Percentiles rank a stretch among this genome's conserved stretches.
phyloP scores from a whole-genome alignment of 1,139 yeast species.

The Hyphopichia buzzinii region DNA sequence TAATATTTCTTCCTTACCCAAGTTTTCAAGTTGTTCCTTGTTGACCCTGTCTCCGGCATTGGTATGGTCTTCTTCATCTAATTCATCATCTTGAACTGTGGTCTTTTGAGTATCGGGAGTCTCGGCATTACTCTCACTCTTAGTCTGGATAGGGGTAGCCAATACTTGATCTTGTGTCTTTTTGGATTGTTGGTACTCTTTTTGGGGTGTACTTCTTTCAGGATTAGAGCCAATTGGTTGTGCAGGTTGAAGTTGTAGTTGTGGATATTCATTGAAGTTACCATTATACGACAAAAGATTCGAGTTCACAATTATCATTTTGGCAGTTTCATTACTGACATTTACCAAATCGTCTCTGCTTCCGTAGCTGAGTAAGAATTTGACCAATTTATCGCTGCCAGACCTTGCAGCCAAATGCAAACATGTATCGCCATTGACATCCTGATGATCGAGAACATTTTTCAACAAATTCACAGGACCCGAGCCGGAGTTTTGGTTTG shows the following conservation, averaged over 20 bases:
- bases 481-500: constrained; percentile 22
- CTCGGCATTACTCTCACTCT: constrained; percentile 21
- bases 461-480: constrained; percentile 47
- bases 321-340: constrained; percentile 40
- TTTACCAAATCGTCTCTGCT: constrained; percentile 49
- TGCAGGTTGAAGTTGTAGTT: constrained; percentile 3
- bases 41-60: constrained; percentile 29
- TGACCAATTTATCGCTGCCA: constrained; percentile 37
- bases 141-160: constrained; percentile 41
- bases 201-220: constrained; percentile 8
- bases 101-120: constrained; percentile 51
- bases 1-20: constrained; percentile 15
- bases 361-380: constrained; percentile 40
- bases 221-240: constrained; percentile 4
- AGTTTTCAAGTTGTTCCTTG: constrained; percentile 31
- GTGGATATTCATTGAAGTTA: background rate
- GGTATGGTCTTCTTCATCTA: constrained; percentile 25
- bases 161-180: constrained; percentile 7
- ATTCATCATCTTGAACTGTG: constrained; percentile 44
- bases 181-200: constrained; percentile 3
- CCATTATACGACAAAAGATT: constrained; percentile 19
- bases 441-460: constrained; percentile 67
- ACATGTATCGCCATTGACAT: constrained; percentile 67
- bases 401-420: constrained; percentile 59
- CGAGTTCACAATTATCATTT: constrained; percentile 25